These are phyloP conservation scores for Yamadazyma dushanensis DNA, from an alignment of 1,139 yeast species.

Conservation along the genomic window DNA sequence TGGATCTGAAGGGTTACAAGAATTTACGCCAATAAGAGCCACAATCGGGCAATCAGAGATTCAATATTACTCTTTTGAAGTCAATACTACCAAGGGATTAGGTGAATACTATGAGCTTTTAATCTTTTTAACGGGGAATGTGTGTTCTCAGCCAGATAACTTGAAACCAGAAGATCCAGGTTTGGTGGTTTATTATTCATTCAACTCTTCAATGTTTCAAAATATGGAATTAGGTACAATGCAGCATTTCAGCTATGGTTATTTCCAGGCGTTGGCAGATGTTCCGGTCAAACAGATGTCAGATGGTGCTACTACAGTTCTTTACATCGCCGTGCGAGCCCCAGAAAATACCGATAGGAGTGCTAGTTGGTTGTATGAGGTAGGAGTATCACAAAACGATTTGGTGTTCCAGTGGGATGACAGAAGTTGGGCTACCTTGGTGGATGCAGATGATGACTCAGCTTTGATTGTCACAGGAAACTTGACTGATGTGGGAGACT, in stretches of 20 bases:
- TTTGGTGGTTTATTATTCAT: conserved; percentile 51
- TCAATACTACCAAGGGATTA: conserved; percentile 46
- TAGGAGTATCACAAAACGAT: conserved; percentile 69
- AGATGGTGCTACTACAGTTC: conserved; percentile 19
- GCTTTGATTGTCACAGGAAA: conserved; percentile 71
- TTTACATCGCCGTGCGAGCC: conserved; percentile 52
- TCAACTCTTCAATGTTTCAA: conserved; percentile 41
- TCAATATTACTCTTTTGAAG: conserved; percentile 45
- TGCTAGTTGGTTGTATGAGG: conserved; percentile 58
- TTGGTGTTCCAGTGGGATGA: conserved; percentile 72
- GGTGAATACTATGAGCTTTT: conserved; percentile 53
- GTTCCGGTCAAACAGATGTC: conserved; percentile 25
- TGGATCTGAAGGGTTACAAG: conserved; percentile 24
- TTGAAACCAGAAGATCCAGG: conserved; percentile 29
- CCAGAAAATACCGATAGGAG: conserved; percentile 40
- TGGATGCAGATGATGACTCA: conserved; percentile 73
- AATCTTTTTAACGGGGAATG: conserved; percentile 60
- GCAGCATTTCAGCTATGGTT: conserved; percentile 45
- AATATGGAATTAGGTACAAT: conserved; percentile 33
- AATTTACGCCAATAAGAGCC: conserved; percentile 45
- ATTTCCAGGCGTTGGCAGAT: conserved; percentile 55
- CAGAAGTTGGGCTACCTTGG: conserved; percentile 55
- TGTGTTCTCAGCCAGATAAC: conserved; percentile 50
- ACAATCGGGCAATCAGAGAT: conserved; percentile 38
- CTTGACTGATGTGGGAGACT: conserved; percentile 31